Evolutionary conservation across 139 green algal genomes (phyloP).

Genomic region (Chlorella sp.): DNA sequence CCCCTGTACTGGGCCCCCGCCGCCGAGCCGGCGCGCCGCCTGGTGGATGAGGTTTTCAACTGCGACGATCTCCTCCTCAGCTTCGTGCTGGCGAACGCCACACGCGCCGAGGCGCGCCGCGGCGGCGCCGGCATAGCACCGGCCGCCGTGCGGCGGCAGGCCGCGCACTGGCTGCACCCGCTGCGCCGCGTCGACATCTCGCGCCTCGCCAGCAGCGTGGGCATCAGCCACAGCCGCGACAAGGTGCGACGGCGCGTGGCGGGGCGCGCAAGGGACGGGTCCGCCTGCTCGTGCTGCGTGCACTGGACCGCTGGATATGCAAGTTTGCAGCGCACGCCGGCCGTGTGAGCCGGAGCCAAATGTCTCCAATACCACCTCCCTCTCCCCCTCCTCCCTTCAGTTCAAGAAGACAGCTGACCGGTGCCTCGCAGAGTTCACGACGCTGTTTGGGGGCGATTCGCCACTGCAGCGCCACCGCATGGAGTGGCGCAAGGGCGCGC

Average conservation of each 20-base stretch:
- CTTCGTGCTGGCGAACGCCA: slow-evolving; percentile 43
- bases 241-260: too few species aligned
- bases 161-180: slow-evolving; percentile 1
- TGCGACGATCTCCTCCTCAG: slow-evolving; percentile 61
- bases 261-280: too few species aligned
- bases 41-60: slow-evolving; percentile 58
- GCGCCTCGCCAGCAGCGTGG: slow-evolving; percentile 9
- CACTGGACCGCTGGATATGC: too few species aligned
- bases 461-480: too few species aligned
- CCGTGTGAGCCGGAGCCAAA: too few species aligned
- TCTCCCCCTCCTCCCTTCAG: too few species aligned
- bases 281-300: too few species aligned
- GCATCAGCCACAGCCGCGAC: background rate
- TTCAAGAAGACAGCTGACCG: slow-evolving; percentile 7
- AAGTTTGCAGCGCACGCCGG: too few species aligned
- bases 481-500: too few species aligned
- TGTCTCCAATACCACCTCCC: too few species aligned
- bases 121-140: background rate
- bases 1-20: slow-evolving; percentile 29
- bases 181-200: slow-evolving; percentile 9
- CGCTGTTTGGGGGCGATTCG: background rate
- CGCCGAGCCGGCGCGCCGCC: background rate
- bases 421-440: background rate
- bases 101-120: background rate
- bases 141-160: background rate